Evolutionary conservation across 257 asterid genomes (phyloP).

Genomic region (Buddleja alternifolia): DNA sequence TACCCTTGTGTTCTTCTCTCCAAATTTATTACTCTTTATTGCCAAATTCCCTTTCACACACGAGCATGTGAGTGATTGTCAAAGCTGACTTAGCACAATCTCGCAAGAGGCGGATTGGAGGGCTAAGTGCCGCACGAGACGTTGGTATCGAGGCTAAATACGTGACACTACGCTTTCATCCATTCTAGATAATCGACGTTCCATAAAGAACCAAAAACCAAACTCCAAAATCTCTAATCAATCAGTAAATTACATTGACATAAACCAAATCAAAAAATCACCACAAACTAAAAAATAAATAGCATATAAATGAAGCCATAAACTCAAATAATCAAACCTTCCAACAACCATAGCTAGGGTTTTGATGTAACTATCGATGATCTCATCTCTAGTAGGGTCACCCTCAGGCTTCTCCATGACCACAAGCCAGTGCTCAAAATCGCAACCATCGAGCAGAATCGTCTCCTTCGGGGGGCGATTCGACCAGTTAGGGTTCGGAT

Average conservation of each 20-base stretch:
- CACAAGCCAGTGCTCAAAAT: constrained; percentile 98
- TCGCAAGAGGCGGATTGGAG: too few species aligned
- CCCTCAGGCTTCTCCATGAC: constrained; percentile 90
- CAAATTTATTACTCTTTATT: too few species aligned
- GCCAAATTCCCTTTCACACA: too few species aligned
- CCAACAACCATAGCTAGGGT: constrained; percentile 76
- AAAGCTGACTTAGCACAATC: too few species aligned
- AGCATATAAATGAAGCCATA: background rate
- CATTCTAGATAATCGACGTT: background rate
- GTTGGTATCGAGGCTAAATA: too few species aligned
- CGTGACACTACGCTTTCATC: background rate
- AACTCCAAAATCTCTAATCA: background rate
- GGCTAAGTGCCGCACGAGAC: too few species aligned
- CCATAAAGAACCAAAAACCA: background rate
- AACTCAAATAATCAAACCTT: constrained; percentile 48
- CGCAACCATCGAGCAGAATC: constrained; percentile 91
- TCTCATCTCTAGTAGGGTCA: constrained; percentile 75
- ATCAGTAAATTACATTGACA: background rate
- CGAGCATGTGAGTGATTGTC: too few species aligned
- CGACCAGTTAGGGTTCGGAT: constrained; percentile 92
- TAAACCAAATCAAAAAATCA: background rate
- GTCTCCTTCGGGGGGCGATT: constrained; percentile 98
- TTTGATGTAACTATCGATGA: constrained; percentile 73
- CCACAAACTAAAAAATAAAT: background rate
- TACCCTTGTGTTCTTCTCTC: too few species aligned